Percentiles rank a stretch among this genome's conserved stretches.
These are phyloP conservation scores for Saturnispora sekii DNA, from an alignment of 805 yeast species.

Conservation along the genomic window DNA sequence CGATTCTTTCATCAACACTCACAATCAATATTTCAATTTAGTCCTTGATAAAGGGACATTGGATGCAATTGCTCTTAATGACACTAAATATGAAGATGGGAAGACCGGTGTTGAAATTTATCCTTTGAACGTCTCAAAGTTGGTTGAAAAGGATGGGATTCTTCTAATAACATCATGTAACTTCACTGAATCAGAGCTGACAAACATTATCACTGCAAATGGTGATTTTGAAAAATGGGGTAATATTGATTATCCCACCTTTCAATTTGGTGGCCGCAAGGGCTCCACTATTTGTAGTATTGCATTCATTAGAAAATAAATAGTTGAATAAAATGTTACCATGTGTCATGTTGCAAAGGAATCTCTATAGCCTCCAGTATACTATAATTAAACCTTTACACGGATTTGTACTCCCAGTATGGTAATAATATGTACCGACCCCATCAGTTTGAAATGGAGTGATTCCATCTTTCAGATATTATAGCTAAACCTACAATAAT, in stretches of 20 bases:
- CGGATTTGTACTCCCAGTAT: too few species aligned
- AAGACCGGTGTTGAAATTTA: conserved; percentile 49
- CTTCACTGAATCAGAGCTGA: conserved; percentile 75
- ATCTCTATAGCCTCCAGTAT: too few species aligned
- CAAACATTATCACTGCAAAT: conserved; percentile 36
- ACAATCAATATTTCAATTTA: conserved; percentile 47
- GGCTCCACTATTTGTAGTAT: conserved; percentile 86
- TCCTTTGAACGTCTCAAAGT: conserved; percentile 44
- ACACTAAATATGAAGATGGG: conserved; percentile 37
- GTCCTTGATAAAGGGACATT: conserved; percentile 91
- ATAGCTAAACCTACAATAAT: too few species aligned
- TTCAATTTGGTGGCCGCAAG: conserved; percentile 79
- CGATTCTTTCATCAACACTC: conserved; percentile 24
- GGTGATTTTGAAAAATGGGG: conserved; percentile 49
- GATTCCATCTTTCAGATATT: too few species aligned
- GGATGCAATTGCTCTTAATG: conserved; percentile 91
- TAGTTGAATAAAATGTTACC: background rate
- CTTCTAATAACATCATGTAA: conserved; percentile 85
- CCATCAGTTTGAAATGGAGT: too few species aligned
- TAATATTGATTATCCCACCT: conserved; percentile 65
- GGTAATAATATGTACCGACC: too few species aligned
- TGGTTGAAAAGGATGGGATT: conserved; percentile 50
- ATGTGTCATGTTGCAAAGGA: too few species aligned
- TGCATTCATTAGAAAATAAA: conserved; percentile 46
- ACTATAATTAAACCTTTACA: too few species aligned